phyloP scores from a whole-genome alignment of 768 basidiomycete species.

The Leccinum longicurvipes region DNA sequence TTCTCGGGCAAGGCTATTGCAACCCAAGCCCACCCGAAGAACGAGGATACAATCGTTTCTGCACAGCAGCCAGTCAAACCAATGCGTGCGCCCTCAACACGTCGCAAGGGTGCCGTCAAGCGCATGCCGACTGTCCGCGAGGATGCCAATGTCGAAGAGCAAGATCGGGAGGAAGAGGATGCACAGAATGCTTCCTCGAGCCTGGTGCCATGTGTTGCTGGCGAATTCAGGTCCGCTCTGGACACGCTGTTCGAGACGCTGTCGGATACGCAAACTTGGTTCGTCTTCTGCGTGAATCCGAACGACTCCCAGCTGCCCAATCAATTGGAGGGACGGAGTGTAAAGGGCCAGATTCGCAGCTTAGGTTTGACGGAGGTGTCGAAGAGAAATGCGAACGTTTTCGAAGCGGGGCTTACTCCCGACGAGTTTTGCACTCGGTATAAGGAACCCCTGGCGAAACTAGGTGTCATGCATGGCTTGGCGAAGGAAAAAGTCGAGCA shows the following conservation, averaged over 20 bases:
- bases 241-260: conserved; percentile 85
- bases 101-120: conserved; percentile 72
- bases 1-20: conserved; percentile 89
- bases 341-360: conserved; percentile 89
- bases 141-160: conserved; percentile 31
- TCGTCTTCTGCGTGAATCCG: conserved; percentile 88
- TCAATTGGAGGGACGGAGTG: conserved; percentile 87
- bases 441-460: conserved; percentile 53
- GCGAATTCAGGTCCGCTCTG: conserved; percentile 83
- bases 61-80: conserved; percentile 93
- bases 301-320: conserved; percentile 95
- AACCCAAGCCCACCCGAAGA: conserved; percentile 85
- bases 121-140: conserved; percentile 42
- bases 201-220: conserved; percentile 69
- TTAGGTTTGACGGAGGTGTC: conserved; percentile 77
- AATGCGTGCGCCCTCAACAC: conserved; percentile 87
- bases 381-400: conserved; percentile 59
- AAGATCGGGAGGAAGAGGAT: conserved; percentile 49
- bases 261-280: conserved; percentile 88
- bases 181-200: conserved; percentile 31
- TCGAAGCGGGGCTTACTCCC: conserved; percentile 82
- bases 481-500: conserved; percentile 60
- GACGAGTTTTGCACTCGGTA: conserved; percentile 88
- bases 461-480: conserved; percentile 58
- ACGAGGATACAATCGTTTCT: conserved; percentile 93